These are phyloP conservation scores for Trichoderma orchidacearum DNA, from an alignment of 495 filamentous ascomycete species.

Conservation along the genomic window DNA sequence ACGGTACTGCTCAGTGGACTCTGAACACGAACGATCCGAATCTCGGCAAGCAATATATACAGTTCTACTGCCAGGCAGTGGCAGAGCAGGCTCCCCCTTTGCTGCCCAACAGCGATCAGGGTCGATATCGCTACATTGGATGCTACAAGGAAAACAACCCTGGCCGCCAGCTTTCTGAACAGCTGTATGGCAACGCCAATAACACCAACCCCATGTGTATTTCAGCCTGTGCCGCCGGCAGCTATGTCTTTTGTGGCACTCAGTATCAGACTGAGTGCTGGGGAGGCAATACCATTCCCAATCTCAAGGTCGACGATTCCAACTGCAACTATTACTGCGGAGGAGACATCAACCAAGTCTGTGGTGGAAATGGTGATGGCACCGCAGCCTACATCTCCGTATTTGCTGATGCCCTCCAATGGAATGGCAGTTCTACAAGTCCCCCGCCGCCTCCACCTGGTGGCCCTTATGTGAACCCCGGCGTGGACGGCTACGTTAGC, in stretches of 20 bases:
- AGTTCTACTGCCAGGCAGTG: constrained; percentile 21
- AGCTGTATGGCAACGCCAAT: constrained; percentile 16
- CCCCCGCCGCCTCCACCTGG: background rate
- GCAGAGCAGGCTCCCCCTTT: constrained; percentile 24
- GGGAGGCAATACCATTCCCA: constrained; percentile 20
- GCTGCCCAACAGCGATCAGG: constrained; percentile 12
- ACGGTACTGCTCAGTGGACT: constrained; percentile 24
- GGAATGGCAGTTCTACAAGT: background rate
- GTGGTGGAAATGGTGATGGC: constrained; percentile 22
- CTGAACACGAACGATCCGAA: constrained; percentile 30
- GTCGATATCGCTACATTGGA: constrained; percentile 23
- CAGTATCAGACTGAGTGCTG: constrained; percentile 38
- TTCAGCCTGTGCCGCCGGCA: constrained; percentile 16
- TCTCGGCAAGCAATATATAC: constrained; percentile 24
- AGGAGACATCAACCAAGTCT: constrained; percentile 15
- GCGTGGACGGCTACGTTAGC: constrained; percentile 9
- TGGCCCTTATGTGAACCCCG: constrained; percentile 11
- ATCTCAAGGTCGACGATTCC: constrained; percentile 12
- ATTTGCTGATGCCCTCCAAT: constrained; percentile 7
- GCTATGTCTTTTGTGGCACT: constrained; percentile 32
- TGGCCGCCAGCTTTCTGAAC: constrained; percentile 19
- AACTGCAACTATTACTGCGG: constrained; percentile 25
- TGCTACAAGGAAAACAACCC: constrained; percentile 29
- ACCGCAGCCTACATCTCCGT: constrained; percentile 20
- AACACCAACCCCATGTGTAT: constrained; percentile 28